Evolutionary conservation across 371 early-diverging fungal species (phyloP), one percentile per base, ranked within the genome.

Genomic region (Syncephalastrum monosporum): DNA sequence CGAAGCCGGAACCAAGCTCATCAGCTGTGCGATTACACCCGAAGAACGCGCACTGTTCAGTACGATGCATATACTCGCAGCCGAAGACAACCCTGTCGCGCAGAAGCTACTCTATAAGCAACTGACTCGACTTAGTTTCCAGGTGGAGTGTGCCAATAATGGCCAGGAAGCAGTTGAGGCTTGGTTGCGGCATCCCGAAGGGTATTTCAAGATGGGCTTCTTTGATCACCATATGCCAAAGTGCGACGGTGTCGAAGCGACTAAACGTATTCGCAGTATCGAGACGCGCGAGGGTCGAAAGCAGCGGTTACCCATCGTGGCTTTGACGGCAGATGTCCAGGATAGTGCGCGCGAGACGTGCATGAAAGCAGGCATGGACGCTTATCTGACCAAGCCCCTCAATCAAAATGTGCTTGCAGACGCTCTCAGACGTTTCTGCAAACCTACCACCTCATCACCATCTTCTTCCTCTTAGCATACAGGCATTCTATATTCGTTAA

Each of bases 141-240:
- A 61, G 45, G 77, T 77, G 0, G 64, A 67, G 38, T 77, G 74
- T 33, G 77, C 74, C 4, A 77, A 74, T 29, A 77, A 77, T 24
- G 77, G 77, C 42, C 60, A 64, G 17, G 77, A 77, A 48, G 77
- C 77, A 3, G 57, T 77, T 0, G 67, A 69, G 24, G 56, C 62
- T 21, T 77, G 77, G 77, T 52, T 21, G 1, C 59, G 47, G 17
- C 68, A 69, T 41, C 72, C 74, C 1, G 47, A 50, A 4, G 61
- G 68, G 0, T 64, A 67, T 49, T 77, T 71, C 47, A 47, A 47
- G 5, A 72, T 77, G 68, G 74, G 59, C 1, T 74, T 77, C 29
- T 74, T 77, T 63, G 77, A 77, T 55, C 77, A 77, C 53, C 77
- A 77, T 52, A 77, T 77, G 77, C 77, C 77, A 16, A 69, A 72